Percentiles rank a stretch among this genome's conserved stretches.
phyloP scores from a whole-genome alignment of 306 rosid species.

The Mimosa bimucronata region DNA sequence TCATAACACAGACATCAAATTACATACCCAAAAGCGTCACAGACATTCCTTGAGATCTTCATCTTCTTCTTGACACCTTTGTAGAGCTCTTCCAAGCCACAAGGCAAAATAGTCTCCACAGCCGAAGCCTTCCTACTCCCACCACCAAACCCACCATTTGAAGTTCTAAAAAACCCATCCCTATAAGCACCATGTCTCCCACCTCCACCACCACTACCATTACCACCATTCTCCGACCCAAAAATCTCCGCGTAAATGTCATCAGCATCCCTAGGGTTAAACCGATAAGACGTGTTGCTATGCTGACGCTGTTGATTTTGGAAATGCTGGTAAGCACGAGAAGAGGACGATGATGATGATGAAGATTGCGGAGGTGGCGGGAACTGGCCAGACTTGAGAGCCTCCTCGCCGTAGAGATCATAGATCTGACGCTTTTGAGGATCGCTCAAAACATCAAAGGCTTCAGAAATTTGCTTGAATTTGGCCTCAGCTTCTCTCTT shows the following conservation, averaged over 20 bases:
- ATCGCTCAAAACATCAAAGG: slow-evolving; percentile 83
- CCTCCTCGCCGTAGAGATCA: slow-evolving; percentile 89
- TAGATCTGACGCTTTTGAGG: slow-evolving; percentile 97
- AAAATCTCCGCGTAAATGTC: slow-evolving; percentile 71
- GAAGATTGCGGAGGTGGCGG: slow-evolving; percentile 62
- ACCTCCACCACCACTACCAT: slow-evolving; percentile 45
- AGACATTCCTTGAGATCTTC: slow-evolving; percentile 80
- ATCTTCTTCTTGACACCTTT: slow-evolving; percentile 82
- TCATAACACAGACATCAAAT: not conserved
- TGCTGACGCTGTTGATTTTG: slow-evolving; percentile 50
- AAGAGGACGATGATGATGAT: slow-evolving; percentile 39
- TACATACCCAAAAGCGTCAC: slow-evolving; percentile 68
- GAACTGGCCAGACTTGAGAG: slow-evolving; percentile 76
- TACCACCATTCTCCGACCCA: slow-evolving; percentile 44
- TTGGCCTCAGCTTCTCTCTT: slow-evolving; percentile 77
- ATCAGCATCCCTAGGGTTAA: slow-evolving; percentile 68
- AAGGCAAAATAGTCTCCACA: slow-evolving; percentile 65
- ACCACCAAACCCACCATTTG: slow-evolving; percentile 48
- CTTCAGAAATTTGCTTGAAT: slow-evolving; percentile 89
- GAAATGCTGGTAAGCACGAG: slow-evolving; percentile 39
- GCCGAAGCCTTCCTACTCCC: slow-evolving; percentile 61
- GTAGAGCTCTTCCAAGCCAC: slow-evolving; percentile 88
- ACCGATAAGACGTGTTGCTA: slow-evolving; percentile 51
- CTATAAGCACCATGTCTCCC: slow-evolving; percentile 44
- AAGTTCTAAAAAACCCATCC: slow-evolving; percentile 58